Conservation (phyloP, 2,329 filamentous ascomycete species). For the Lecanicillium sp. region DNA sequence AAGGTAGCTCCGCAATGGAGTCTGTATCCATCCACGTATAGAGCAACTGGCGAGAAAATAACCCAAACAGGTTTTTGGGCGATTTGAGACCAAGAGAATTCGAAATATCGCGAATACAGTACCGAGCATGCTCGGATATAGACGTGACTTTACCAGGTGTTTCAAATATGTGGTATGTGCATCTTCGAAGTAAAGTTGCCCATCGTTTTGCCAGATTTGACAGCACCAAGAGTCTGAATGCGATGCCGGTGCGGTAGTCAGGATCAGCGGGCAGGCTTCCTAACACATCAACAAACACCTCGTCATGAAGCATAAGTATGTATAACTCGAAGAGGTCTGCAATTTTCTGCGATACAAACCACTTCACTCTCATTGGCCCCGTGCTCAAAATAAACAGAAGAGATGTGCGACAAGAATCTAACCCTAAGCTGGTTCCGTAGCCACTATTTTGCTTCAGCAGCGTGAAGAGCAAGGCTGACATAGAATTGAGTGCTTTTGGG, state of each 20-base stretch:
- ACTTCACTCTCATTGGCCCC: conserved; percentile 65
- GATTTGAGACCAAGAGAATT: conserved; percentile 54
- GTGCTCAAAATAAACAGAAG: conserved; percentile 65
- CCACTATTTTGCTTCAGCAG: conserved; percentile 60
- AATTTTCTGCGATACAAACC: conserved; percentile 61
- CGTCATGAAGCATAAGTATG: conserved; percentile 74
- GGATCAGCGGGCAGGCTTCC: conserved; percentile 66
- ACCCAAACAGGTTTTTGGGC: conserved; percentile 63
- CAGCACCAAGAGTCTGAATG: conserved; percentile 70
- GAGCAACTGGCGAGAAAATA: conserved; percentile 83
- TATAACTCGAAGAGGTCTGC: conserved; percentile 73
- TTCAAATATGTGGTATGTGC: conserved; percentile 92
- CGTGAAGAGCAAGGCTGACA: conserved; percentile 62
- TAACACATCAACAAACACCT: conserved; percentile 79
- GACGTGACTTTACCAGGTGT: conserved; percentile 65
- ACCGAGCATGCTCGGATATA: conserved; percentile 62
- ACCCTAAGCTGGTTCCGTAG: conserved; percentile 53
- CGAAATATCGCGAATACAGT: conserved; percentile 63
- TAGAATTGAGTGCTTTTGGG: conserved; percentile 54
- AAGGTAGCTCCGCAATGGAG: conserved; percentile 67
- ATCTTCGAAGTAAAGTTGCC: conserved; percentile 78
- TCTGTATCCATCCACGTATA: conserved; percentile 80
- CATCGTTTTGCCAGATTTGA: conserved; percentile 72
- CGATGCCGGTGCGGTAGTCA: conserved; percentile 72
- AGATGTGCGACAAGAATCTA: conserved; percentile 58